These are phyloP conservation scores for Penicillium digitatum DNA, from an alignment of 2,329 filamentous ascomycete species.

Conservation along the genomic window DNA sequence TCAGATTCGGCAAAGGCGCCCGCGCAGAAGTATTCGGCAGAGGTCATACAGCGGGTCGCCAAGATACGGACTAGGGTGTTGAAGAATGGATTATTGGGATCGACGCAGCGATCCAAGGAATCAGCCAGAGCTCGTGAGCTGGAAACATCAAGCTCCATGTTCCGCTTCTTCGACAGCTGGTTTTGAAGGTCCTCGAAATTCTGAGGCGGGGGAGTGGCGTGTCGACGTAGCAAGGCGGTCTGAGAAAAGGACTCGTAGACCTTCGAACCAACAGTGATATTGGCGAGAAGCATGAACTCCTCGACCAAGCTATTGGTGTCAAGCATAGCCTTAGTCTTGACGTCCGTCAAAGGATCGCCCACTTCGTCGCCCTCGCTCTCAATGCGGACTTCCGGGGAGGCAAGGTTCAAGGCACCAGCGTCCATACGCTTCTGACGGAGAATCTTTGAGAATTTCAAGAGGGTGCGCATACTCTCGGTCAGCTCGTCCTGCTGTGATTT, in stretches of 20 bases:
- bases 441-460: slow-evolving; percentile 86
- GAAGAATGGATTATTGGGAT: slow-evolving; percentile 84
- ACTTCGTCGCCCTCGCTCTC: slow-evolving; percentile 94
- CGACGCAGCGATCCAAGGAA: slow-evolving; percentile 79
- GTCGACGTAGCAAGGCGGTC: slow-evolving; percentile 86
- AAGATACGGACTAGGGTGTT: slow-evolving; percentile 97
- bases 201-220: slow-evolving; percentile 85
- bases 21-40: slow-evolving; percentile 95
- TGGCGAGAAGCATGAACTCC: slow-evolving; percentile 98
- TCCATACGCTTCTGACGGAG: slow-evolving; percentile 94
- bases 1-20: slow-evolving; percentile 90
- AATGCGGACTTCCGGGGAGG: slow-evolving; percentile 95
- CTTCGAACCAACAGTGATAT: slow-evolving; percentile 85
- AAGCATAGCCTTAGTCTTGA: slow-evolving; percentile 89
- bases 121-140: slow-evolving; percentile 91
- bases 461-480: slow-evolving; percentile 79
- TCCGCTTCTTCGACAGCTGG: slow-evolving; percentile 83
- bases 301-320: slow-evolving; percentile 97
- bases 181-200: slow-evolving; percentile 94
- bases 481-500: slow-evolving; percentile 80
- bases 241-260: slow-evolving; percentile 92
- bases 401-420: slow-evolving; percentile 88
- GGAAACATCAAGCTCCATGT: slow-evolving; percentile 73
- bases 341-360: slow-evolving; percentile 82
- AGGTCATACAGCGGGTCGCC: slow-evolving; percentile 98